Percentiles rank a stretch among this genome's conserved stretches.
Conservation (phyloP, 495 filamentous ascomycete species). For the Staphylotrichum longicolle region DNA sequence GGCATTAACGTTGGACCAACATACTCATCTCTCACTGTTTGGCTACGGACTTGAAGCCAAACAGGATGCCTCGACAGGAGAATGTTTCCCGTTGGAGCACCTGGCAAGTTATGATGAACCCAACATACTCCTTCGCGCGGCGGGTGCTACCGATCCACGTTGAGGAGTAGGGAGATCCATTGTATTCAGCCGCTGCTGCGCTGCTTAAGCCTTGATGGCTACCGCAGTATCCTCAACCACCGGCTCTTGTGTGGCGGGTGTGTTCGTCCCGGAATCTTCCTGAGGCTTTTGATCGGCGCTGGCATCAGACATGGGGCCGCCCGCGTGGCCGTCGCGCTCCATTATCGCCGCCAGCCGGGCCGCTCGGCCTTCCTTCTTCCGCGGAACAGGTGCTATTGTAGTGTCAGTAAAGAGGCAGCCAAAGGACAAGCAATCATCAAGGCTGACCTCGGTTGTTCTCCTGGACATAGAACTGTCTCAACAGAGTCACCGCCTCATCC, state of each 20-base stretch:
- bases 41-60: too few species aligned
- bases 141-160: too few species aligned
- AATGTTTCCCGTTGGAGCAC: too few species aligned
- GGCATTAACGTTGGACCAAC: too few species aligned
- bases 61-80: too few species aligned
- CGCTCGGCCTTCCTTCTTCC: constrained; percentile 53
- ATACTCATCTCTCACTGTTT: too few species aligned
- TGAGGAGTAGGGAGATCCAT: too few species aligned
- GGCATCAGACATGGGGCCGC: constrained; percentile 26
- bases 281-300: constrained; percentile 3
- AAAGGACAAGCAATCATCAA: not conserved
- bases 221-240: not conserved
- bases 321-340: constrained; percentile 36
- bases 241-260: constrained; percentile 2
- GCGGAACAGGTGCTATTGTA: constrained; percentile 46
- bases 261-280: constrained; percentile 2
- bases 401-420: not conserved
- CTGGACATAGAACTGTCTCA: constrained; percentile 93
- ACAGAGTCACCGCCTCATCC: constrained; percentile 84
- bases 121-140: too few species aligned
- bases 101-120: too few species aligned
- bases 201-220: not conserved
- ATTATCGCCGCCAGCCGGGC: constrained; percentile 49
- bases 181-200: not conserved
- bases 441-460: constrained; percentile 80